Evolutionary conservation across 495 filamentous ascomycete genomes (phyloP), one percentile per base, ranked within the genome.

Genomic region (Echria macrotheca): DNA sequence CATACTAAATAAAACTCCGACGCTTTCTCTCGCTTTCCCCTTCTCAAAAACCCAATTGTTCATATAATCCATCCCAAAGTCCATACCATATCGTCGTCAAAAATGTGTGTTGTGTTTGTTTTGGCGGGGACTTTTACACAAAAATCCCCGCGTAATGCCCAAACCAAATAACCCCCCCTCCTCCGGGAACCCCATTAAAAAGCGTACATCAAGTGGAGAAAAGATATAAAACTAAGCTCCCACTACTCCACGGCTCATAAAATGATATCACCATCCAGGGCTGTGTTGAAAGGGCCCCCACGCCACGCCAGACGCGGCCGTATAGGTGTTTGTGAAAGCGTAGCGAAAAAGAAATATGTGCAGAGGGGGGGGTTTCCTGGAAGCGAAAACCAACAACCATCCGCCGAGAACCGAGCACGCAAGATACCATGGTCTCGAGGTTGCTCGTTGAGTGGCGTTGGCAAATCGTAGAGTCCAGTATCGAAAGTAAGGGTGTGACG

Each of bases 401-500:
- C 38, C 7, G 12, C 25, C 26, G 15, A 21, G 14, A 15, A 44
- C 42, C 42, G 42, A 44, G 42, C 42, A 44, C 42, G 21, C 42
- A 15, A 32, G 42, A 26, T 11, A 10, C 42, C 42, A 44, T 31
- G 42, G 42, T 44, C 42, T 44, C 42, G 5, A 44, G 42, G 11
- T 32, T 15, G 9, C 17, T 17, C 18, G 18, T 22, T 18, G 17
- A n/a, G n/a, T 21, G 14, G 4, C 17, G 19, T 4, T 21, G 38
- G 9, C 15, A 6, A 24, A 41, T 24, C 15, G 21, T 23, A 41
- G 10, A 9, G 21, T 18, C 9, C 26, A 21, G 25, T 44, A 14
- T 28, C 42, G 26, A 29, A 15, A 29, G 15, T 17, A 44, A 29
- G 24, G 17, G 25, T 15, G 25, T 17, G 6, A 12, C 28, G 12